Percentiles rank a stretch among this genome's conserved stretches.
phyloP scores from a whole-genome alignment of 164 flowering plant species.

The Warburgia ugandensis region DNA sequence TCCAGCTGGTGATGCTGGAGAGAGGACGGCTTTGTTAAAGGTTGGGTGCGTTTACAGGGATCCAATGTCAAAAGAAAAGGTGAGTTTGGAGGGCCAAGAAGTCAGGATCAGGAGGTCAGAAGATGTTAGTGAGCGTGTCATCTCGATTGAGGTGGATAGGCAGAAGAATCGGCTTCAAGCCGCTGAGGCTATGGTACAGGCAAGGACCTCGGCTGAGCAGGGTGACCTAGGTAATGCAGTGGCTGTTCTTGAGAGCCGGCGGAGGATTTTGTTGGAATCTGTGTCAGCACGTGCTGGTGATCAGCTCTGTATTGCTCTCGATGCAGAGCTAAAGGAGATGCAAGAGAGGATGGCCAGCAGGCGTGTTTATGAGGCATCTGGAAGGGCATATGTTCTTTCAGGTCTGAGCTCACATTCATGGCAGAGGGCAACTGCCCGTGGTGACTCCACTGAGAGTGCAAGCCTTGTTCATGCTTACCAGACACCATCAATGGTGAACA shows the following conservation, averaged over 20 bases:
- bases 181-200: constrained; percentile 76
- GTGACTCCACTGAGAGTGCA: constrained; percentile 60
- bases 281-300: constrained; percentile 54
- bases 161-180: constrained; percentile 70
- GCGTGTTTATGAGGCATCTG: constrained; percentile 66
- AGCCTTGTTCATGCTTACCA: constrained; percentile 67
- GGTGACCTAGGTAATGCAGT: constrained; percentile 70
- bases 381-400: constrained; percentile 86
- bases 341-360: constrained; percentile 84
- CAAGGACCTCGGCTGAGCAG: constrained; percentile 61
- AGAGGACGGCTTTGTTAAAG: constrained; percentile 41
- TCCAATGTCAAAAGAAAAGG: constrained; percentile 42
- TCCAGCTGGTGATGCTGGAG: constrained; percentile 34
- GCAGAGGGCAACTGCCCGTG: constrained; percentile 96
- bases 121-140: constrained; percentile 17
- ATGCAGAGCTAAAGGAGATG: constrained; percentile 82
- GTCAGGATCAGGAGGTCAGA: constrained; percentile 56
- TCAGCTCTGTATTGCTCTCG: constrained; percentile 47
- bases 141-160: constrained; percentile 78
- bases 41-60: constrained; percentile 57
- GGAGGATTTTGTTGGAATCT: constrained; percentile 39
- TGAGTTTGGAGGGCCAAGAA: constrained; percentile 28
- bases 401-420: constrained; percentile 97
- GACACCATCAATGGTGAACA: constrained; percentile 88
- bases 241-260: constrained; percentile 47